A percentile compares a stretch with the other conserved stretches of the same genome.
phyloP scores from a whole-genome alignment of 2,329 filamentous ascomycete genomes.

The Fusarium hostae region DNA sequence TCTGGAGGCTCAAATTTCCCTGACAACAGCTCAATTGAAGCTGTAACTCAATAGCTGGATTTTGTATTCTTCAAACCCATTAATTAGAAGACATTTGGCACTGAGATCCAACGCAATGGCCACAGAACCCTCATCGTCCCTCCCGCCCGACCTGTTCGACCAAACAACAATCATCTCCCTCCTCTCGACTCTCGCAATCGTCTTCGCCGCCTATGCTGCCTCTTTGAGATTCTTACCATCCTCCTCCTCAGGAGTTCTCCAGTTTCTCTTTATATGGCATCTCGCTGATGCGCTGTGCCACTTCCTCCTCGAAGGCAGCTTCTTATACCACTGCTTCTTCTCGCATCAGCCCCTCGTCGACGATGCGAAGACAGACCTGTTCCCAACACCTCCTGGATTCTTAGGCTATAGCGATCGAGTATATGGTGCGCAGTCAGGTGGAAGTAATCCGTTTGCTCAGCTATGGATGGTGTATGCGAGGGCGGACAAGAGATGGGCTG shows the following conservation, averaged over 20 bases:
- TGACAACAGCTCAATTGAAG: background rate
- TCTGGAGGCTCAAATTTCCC: background rate
- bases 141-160: slow-evolving; percentile 69
- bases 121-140: slow-evolving; percentile 42
- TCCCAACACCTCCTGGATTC: slow-evolving; percentile 64
- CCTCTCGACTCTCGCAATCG: slow-evolving; percentile 63
- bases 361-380: slow-evolving; percentile 48
- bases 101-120: slow-evolving; percentile 13
- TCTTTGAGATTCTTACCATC: slow-evolving; percentile 61
- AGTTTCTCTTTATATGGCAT: slow-evolving; percentile 93
- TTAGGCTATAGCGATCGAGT: slow-evolving; percentile 59
- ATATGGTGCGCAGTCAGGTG: slow-evolving; percentile 68
- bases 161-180: slow-evolving; percentile 69
- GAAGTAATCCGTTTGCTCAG: slow-evolving; percentile 64
- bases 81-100: background rate
- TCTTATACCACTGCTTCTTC: slow-evolving; percentile 95
- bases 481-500: slow-evolving; percentile 72
- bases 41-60: background rate
- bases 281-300: slow-evolving; percentile 93
- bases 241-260: slow-evolving; percentile 65
- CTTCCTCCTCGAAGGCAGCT: slow-evolving; percentile 89
- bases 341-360: slow-evolving; percentile 55
- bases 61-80: background rate
- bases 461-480: slow-evolving; percentile 77
- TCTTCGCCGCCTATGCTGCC: slow-evolving; percentile 59